Percentiles rank a stretch among this genome's conserved stretches.
phyloP scores from a whole-genome alignment of 331 rosid genomes.

The Malus hybrid region DNA sequence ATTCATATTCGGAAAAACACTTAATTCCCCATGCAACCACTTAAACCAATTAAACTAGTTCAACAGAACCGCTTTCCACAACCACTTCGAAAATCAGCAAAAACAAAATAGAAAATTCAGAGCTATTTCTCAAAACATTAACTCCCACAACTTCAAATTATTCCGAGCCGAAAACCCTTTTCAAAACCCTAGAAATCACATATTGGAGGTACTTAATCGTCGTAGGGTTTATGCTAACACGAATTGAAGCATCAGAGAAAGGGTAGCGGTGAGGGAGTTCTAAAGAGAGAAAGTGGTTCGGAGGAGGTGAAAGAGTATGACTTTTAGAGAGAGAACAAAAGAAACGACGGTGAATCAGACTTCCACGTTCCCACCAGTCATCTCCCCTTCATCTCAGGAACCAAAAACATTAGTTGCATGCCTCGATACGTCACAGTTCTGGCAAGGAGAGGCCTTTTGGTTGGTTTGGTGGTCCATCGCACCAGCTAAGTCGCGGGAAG shows the following conservation, averaged over 20 bases:
- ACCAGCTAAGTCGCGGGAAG: too few relatives aligned
- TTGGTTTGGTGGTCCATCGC: too few relatives aligned
- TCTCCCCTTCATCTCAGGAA: too few relatives aligned
- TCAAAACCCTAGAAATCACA: constrained; percentile 45
- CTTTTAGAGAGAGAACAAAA: too few relatives aligned
- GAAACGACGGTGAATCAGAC: too few relatives aligned
- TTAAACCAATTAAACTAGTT: neutral
- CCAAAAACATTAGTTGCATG: too few relatives aligned
- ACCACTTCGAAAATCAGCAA: too few relatives aligned
- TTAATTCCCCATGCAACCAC: neutral
- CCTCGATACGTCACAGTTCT: too few relatives aligned
- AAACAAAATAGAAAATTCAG: too few relatives aligned
- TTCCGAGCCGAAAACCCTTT: neutral
- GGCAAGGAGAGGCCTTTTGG: too few relatives aligned
- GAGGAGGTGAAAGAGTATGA: neutral
- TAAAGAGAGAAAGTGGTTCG: constrained; percentile 12
- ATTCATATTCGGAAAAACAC: neutral
- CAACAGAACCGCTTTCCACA: too few relatives aligned
- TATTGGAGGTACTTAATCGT: constrained; percentile 35
- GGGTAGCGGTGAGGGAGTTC: neutral
- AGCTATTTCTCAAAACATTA: neutral
- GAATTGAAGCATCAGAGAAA: constrained; percentile 16
- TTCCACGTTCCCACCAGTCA: too few relatives aligned
- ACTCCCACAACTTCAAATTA: neutral
- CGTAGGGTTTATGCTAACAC: constrained; percentile 33